Evolutionary conservation across 257 asterid species (phyloP).

Genomic region (Solanum rostratum): DNA sequence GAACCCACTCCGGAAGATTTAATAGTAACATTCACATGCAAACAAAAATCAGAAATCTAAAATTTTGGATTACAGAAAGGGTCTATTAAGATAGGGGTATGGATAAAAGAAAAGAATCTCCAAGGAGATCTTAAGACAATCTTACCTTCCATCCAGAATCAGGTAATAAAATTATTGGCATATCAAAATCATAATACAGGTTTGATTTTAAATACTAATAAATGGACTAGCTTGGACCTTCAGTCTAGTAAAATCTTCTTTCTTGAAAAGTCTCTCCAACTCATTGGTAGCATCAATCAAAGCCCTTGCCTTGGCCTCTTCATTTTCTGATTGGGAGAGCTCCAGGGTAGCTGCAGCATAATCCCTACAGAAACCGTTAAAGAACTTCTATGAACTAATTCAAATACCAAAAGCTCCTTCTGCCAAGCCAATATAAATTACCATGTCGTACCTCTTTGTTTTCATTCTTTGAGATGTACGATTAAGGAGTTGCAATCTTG

Average conservation of each 20-base stretch:
- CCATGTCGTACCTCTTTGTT: conserved; percentile 35
- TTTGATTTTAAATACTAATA: background rate
- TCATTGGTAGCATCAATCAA: conserved; percentile 87
- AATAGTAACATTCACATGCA: background rate
- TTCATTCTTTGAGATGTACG: conserved; percentile 32
- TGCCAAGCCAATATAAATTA: background rate
- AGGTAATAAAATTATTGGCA: background rate
- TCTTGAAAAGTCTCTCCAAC: conserved; percentile 82
- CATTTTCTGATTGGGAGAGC: conserved; percentile 49
- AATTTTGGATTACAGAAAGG: background rate
- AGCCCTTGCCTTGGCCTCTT: conserved; percentile 67
- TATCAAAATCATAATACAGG: background rate
- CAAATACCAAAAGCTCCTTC: background rate
- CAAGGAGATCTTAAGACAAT: background rate
- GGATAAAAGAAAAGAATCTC: background rate
- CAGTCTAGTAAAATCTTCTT: conserved; percentile 76
- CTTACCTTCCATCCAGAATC: background rate
- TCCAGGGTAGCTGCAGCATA: conserved; percentile 76
- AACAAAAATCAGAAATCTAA: background rate
- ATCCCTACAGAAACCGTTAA: conserved; percentile 30
- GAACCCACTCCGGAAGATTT: background rate
- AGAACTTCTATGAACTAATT: background rate
- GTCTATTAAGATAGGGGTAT: background rate
- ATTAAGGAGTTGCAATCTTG: conserved; percentile 35
- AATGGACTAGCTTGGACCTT: conserved; percentile 41